phyloP scores from a whole-genome alignment of 148 eudicot genomes.

The Rhododendron henanense region DNA sequence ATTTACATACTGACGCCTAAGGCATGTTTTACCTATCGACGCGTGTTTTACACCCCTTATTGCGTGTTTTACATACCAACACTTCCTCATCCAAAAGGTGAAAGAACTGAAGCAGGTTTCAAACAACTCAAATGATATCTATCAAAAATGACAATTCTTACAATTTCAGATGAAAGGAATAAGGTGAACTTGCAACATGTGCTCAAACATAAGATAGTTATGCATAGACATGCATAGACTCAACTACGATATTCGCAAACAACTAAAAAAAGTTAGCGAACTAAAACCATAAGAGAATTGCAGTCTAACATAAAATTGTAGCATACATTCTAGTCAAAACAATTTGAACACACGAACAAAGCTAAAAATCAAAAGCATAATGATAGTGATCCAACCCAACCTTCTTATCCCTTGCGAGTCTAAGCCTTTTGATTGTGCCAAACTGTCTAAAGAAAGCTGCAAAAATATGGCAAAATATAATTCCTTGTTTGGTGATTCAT shows the following conservation, averaged over 20 bases:
- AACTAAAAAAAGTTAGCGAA: neutral
- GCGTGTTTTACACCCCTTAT: neutral
- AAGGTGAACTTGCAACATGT: conserved; percentile 74
- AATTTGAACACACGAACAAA: neutral
- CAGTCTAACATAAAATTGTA: neutral
- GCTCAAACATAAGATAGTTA: conserved; percentile 81
- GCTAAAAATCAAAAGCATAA: neutral
- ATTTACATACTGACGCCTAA: too few species aligned
- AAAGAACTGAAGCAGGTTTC: neutral
- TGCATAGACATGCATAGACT: conserved; percentile 51
- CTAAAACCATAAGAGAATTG: neutral
- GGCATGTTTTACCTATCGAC: too few species aligned
- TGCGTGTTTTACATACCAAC: neutral
- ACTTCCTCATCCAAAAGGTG: neutral
- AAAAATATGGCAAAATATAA: neutral
- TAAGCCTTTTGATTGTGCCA: conserved; percentile 63
- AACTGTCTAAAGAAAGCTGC: conserved; percentile 82
- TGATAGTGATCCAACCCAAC: conserved; percentile 20
- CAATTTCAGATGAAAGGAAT: conserved; percentile 78
- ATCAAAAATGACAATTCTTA: conserved; percentile 28
- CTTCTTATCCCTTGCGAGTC: conserved; percentile 69
- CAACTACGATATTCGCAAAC: conserved; percentile 75
- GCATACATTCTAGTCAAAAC: neutral
- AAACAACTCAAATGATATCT: neutral
- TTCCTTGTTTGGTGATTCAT: neutral